These are phyloP conservation scores for Myriosclerotinia scirpicola DNA, from an alignment of 2,329 filamentous ascomycete species.

Conservation along the genomic window DNA sequence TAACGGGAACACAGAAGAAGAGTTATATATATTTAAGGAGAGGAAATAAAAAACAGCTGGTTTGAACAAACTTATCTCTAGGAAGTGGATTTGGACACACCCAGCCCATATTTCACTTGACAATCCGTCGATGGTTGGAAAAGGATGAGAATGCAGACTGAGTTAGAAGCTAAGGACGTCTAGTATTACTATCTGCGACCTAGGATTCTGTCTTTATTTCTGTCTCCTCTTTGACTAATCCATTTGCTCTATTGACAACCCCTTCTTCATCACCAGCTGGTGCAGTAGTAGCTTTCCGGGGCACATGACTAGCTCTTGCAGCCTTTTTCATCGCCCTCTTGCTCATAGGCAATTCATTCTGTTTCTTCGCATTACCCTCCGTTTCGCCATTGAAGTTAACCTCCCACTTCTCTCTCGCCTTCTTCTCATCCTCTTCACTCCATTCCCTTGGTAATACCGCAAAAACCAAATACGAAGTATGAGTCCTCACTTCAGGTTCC, in stretches of 20 bases:
- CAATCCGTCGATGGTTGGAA: not conserved
- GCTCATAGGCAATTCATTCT: constrained; percentile 27
- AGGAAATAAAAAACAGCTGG: accelerated
- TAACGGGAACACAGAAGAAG: no score
- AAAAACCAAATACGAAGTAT: constrained; percentile 97
- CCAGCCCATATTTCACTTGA: not conserved
- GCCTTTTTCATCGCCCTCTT: constrained; percentile 36
- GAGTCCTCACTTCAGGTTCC: constrained; percentile 88
- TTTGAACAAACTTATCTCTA: no score
- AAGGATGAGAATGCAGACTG: not conserved
- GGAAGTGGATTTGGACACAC: not conserved
- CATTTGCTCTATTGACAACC: not conserved
- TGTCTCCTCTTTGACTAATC: not conserved
- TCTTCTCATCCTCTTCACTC: constrained; percentile 77
- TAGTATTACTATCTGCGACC: not conserved
- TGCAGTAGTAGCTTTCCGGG: not conserved
- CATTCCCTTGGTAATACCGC: constrained; percentile 85
- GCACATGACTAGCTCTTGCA: constrained; percentile 24
- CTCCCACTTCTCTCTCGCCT: constrained; percentile 59
- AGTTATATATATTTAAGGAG: not conserved
- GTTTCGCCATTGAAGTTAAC: constrained; percentile 29
- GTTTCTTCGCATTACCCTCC: constrained; percentile 26
- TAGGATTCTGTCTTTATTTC: not conserved
- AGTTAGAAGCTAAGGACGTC: not conserved
- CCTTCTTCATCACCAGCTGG: not conserved